Evolutionary conservation across 106 monocot genomes (phyloP).

Genomic region (Ottelia alismoides): DNA sequence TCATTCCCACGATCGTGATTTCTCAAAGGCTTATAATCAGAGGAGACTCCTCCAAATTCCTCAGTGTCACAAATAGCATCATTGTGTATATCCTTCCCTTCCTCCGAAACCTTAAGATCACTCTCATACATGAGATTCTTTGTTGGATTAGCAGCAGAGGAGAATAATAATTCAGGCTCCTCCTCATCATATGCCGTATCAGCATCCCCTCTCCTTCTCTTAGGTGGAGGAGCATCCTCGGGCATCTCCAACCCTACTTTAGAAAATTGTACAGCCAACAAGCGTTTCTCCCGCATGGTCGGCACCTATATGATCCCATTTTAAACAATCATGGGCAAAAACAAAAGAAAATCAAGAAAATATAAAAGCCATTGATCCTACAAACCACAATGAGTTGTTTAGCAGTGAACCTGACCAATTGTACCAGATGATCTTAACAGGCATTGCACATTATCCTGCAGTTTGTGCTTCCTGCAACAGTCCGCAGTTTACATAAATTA

Average conservation of each 20-base stretch:
- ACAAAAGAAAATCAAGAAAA: neutral
- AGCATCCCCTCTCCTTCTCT: constrained; percentile 14
- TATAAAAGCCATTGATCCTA: neutral
- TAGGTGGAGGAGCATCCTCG: constrained; percentile 28
- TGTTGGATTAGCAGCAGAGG: no score
- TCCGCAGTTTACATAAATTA: neutral
- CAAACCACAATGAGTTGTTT: neutral
- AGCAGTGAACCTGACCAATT: constrained; percentile 67
- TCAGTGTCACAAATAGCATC: constrained; percentile 1
- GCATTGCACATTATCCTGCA: constrained; percentile 47
- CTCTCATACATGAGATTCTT: no score
- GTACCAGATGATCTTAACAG: constrained; percentile 80
- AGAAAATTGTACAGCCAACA: constrained; percentile 48
- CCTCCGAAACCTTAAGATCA: constrained; percentile 8
- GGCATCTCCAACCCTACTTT: constrained; percentile 74
- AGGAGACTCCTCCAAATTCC: neutral
- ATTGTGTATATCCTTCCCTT: neutral
- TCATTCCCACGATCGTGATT: neutral
- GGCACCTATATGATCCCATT: constrained; percentile 28
- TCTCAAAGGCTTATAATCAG: neutral
- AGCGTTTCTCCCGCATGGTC: constrained; percentile 58
- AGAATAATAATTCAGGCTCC: no score
- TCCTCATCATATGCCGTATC: neutral
- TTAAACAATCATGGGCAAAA: neutral
- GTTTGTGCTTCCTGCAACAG: constrained; percentile 52